Percentiles rank a stretch among this genome's conserved stretches.
Conservation (phyloP, 2,329 filamentous ascomycete genomes). For the Verticillium klebahnii region DNA sequence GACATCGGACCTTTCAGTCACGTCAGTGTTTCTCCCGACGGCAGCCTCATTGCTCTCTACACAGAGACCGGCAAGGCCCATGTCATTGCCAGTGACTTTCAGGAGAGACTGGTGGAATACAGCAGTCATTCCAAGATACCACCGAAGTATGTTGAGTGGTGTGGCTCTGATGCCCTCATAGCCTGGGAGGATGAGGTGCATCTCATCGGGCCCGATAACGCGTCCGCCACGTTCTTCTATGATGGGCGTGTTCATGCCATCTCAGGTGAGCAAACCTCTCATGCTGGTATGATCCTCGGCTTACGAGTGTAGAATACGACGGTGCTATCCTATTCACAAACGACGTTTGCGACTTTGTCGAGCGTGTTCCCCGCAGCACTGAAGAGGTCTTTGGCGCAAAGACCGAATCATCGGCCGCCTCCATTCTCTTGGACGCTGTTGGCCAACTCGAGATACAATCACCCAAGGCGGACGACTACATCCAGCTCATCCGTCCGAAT, state of each 20-base stretch:
- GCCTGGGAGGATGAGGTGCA: constrained; percentile 99
- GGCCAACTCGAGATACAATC: constrained; percentile 89
- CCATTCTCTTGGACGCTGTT: constrained; percentile 89
- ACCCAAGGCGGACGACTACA: constrained; percentile 95
- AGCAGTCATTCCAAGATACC: constrained; percentile 80
- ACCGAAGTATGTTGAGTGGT: constrained; percentile 91
- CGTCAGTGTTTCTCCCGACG: constrained; percentile 86
- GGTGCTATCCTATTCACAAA: constrained; percentile 89
- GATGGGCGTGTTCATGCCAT: constrained; percentile 87
- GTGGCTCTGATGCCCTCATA: constrained; percentile 89
- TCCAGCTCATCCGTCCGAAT: constrained; percentile 84
- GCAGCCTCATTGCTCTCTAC: constrained; percentile 82
- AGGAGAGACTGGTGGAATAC: constrained; percentile 87
- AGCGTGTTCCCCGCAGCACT: constrained; percentile 82
- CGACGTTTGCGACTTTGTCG: constrained; percentile 94
- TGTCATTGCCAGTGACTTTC: constrained; percentile 93
- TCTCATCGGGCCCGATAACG: constrained; percentile 79
- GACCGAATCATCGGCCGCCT: constrained; percentile 82
- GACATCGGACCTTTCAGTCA: constrained; percentile 91
- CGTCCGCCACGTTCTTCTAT: constrained; percentile 77
- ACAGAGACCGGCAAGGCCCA: constrained; percentile 80
- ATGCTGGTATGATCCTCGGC: constrained; percentile 1
- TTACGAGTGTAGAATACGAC: constrained; percentile 55
- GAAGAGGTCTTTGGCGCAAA: constrained; percentile 87
- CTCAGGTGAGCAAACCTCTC: constrained; percentile 54